Conservation (phyloP, 2,329 filamentous ascomycete genomes). For the Neofusicoccum sp. region DNA sequence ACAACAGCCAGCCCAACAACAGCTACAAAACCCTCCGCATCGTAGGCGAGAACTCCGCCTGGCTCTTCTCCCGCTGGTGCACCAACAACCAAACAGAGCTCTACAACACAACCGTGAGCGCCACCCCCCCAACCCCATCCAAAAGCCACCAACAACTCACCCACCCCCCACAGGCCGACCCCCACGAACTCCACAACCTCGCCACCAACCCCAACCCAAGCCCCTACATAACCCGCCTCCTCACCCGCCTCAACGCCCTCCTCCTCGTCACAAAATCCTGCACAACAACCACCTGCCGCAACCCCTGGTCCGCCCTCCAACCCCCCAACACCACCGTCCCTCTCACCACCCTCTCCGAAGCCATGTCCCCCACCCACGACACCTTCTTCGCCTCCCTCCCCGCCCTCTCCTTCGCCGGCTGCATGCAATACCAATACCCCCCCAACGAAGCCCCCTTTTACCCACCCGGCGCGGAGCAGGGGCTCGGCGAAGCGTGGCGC, state of each 20-base stretch:
- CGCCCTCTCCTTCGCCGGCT: too few relatives aligned
- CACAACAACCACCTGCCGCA: not conserved
- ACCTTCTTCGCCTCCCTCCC: too few relatives aligned
- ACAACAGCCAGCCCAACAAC: not conserved
- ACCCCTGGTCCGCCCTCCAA: not conserved
- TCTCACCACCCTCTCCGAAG: not conserved
- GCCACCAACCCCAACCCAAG: not conserved
- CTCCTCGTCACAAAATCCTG: not conserved
- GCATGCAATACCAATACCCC: too few relatives aligned
- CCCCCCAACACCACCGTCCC: not conserved
- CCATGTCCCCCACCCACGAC: too few relatives aligned
- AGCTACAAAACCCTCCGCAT: slow-evolving; percentile 24
- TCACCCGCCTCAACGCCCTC: not conserved
- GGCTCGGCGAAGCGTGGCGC: too few relatives aligned
- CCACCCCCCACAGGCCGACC: not conserved
- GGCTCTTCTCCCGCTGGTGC: slow-evolving; percentile 32
- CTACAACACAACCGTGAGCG: slow-evolving; percentile 28
- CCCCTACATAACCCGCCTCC: not conserved
- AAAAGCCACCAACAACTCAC: not conserved
- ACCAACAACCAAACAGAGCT: slow-evolving; percentile 30
- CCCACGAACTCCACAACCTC: not conserved
- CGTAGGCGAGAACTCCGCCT: slow-evolving; percentile 25
- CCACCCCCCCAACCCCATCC: not conserved
- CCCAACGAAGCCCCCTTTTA: too few relatives aligned
- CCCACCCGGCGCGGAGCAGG: too few relatives aligned